These are phyloP conservation scores for Schizochytrium sp. DNA, from an alignment of 108 stramenopile species.

Conservation along the genomic window DNA sequence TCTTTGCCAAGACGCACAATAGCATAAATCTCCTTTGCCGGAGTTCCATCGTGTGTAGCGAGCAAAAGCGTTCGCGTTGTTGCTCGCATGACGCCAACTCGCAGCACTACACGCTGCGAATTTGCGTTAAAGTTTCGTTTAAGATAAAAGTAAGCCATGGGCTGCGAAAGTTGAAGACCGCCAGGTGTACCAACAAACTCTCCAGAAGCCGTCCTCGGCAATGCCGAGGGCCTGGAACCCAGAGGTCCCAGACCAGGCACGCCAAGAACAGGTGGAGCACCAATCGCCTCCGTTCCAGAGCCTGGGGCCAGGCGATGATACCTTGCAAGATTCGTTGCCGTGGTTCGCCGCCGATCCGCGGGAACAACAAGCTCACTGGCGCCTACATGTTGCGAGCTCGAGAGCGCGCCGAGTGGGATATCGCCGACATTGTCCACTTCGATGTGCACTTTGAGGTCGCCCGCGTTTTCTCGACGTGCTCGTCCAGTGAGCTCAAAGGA, in stretches of 20 bases:
- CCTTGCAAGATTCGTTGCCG: background rate
- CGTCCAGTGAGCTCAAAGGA: background rate
- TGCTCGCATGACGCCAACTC: background rate
- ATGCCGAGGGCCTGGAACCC: no score
- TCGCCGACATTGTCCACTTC: background rate
- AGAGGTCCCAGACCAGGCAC: no score
- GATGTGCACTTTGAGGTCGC: background rate
- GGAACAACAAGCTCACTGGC: background rate
- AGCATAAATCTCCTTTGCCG: background rate
- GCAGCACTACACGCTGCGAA: constrained; percentile 6
- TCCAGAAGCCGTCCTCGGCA: no score
- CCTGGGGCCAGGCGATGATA: background rate
- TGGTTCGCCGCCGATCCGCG: background rate
- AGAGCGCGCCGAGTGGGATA: background rate
- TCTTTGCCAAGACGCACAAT: background rate
- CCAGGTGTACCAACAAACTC: no score
- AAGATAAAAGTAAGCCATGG: background rate
- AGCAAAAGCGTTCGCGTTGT: background rate
- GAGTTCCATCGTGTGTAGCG: background rate
- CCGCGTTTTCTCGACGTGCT: background rate
- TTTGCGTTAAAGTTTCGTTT: background rate
- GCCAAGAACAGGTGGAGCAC: no score
- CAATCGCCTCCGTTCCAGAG: no score
- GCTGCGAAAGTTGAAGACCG: background rate
- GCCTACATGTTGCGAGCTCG: background rate